These are phyloP conservation scores for Penicillium cosmopolitanum DNA, from an alignment of 495 filamentous ascomycete genomes.

Conservation along the genomic window DNA sequence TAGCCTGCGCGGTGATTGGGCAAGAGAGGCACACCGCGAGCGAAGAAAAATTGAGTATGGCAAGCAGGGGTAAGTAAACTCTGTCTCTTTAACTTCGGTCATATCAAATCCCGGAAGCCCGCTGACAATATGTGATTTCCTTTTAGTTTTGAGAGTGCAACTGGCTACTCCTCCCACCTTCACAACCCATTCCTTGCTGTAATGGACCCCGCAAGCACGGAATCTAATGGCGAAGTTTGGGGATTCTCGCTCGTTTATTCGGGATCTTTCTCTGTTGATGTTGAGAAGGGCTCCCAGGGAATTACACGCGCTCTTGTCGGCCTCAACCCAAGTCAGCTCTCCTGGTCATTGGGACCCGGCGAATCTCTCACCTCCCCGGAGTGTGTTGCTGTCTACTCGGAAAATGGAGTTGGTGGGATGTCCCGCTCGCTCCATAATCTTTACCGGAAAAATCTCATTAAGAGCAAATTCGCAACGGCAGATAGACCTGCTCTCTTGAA, in stretches of 20 bases:
- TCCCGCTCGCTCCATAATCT: constrained; percentile 55
- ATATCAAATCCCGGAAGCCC: background rate
- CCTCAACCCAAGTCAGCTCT: constrained; percentile 54
- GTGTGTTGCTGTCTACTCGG: constrained; percentile 56
- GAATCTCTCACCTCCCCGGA: constrained; percentile 56
- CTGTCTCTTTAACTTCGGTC: background rate
- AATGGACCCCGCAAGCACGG: constrained; percentile 52
- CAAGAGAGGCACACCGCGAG: constrained; percentile 48
- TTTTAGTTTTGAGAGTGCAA: constrained; percentile 50
- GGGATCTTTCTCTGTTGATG: constrained; percentile 53
- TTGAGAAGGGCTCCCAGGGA: constrained; percentile 59
- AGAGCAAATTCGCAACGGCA: constrained; percentile 51
- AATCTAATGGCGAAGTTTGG: constrained; percentile 55
- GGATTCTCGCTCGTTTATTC: constrained; percentile 60
- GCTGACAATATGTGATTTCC: background rate
- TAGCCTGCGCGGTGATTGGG: constrained; percentile 57
- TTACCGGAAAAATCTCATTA: constrained; percentile 58
- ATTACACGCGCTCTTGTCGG: constrained; percentile 55
- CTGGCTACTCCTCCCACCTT: constrained; percentile 57
- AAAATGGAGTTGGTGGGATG: constrained; percentile 56
- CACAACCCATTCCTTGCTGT: constrained; percentile 60
- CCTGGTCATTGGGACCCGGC: constrained; percentile 47
- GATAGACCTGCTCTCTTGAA: constrained; percentile 57
- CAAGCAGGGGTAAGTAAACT: constrained; percentile 30
- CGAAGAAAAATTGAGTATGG: constrained; percentile 42